Base-by-base conservation (phyloP, 1,284 basidiomycete species). In the Sutorius eximius region DNA sequence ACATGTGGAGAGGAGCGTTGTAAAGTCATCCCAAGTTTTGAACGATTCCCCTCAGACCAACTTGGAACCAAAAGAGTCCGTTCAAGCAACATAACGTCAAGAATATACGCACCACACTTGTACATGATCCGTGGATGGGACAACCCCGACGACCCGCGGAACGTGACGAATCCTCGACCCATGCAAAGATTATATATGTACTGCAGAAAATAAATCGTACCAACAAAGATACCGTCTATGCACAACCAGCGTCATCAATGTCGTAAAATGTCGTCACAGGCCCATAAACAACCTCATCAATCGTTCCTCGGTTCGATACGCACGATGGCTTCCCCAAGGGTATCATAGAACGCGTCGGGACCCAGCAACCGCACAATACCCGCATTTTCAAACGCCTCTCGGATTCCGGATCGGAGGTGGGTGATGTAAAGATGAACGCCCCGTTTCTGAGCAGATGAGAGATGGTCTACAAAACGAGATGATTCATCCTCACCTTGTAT, bases 361-460 rank as follows among this genome's bases (percentile, higher is more conserved):
- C 90, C 89, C 6, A 93, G 71, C 55, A 92, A 71, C 8, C 76
- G 71, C 34, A 82, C 75, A 41, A 90, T 80, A 2, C 88, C 88
- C 24, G 86, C 89, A 49, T 81, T 82, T 43, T 78, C 75, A 59
- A 95, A 93, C 59, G 78, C 77, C 44, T 77, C 73, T 48, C 80
- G 75, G 45, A 86, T 81, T 0, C 70, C 71, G 1, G 75, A 66
- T 40, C 83, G 81, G 45, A 95, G 78, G 67, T 95, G 92, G 1
- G 91, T 87, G 63, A 95, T 85, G 72, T 86, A 92, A 24, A 95
- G 72, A 3, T 76, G 80, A 15, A 93, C 91, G 6, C 82, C 85
- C 11, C 91, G 87, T 65, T 73, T 75, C 85, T 87, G 65, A 61
- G 37, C 15, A 44, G 8, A 6, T 9, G 3, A 6, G 8, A 24